Conservation (phyloP, 202 grass and related monocot genomes). For the Digitaria exilis region DNA sequence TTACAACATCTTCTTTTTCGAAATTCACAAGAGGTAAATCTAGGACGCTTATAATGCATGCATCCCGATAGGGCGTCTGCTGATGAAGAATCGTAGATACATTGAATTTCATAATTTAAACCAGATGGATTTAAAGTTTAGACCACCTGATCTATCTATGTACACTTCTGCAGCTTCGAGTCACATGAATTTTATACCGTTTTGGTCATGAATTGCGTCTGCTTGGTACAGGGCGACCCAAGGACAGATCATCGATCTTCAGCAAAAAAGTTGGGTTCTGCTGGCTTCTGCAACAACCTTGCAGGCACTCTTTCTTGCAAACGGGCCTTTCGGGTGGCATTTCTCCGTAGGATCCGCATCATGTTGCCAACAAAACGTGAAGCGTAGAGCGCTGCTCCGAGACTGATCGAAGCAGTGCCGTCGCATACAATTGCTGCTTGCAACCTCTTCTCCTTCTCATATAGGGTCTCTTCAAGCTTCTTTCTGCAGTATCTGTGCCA, state of each 20-base stretch:
- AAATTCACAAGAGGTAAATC: neutral
- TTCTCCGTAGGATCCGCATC: conserved; percentile 68
- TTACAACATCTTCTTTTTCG: conserved; percentile 9
- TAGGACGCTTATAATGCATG: conserved; percentile 28
- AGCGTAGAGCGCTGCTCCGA: conserved; percentile 78
- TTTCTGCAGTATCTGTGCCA: conserved; percentile 90
- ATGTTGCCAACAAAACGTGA: conserved; percentile 87
- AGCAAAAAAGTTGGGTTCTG: conserved; percentile 69
- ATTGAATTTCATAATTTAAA: conserved; percentile 29
- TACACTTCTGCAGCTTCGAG: conserved; percentile 27
- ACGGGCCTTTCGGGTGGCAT: conserved; percentile 65
- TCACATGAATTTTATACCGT: conserved; percentile 3
- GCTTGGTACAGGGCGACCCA: neutral
- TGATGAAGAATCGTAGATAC: conserved; percentile 25
- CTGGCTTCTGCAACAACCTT: conserved; percentile 68
- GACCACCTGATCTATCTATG: conserved; percentile 35
- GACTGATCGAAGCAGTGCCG: conserved; percentile 56
- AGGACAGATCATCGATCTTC: conserved; percentile 33
- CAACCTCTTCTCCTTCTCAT: conserved; percentile 80
- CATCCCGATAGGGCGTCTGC: conserved; percentile 14
- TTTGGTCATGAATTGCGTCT: conserved; percentile 7
- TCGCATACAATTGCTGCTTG: conserved; percentile 68
- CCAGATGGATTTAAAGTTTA: neutral
- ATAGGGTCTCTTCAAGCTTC: conserved; percentile 83
- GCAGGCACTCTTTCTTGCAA: conserved; percentile 63